Evolutionary conservation across 768 basidiomycete species (phyloP), one percentile per base, ranked within the genome.

Genomic region (Termitomyces sp.): DNA sequence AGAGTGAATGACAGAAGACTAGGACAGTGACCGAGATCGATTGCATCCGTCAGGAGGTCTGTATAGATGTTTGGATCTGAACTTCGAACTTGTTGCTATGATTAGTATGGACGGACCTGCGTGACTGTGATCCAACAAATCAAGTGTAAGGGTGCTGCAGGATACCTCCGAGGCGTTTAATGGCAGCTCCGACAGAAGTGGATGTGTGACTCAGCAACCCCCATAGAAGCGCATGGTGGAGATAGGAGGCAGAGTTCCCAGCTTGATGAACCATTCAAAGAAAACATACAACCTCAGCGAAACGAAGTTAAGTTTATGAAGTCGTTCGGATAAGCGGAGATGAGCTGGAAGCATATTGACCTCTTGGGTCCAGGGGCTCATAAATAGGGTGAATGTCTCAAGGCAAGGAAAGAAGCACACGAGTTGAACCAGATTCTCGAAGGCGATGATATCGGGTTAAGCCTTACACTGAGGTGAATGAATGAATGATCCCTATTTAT

Each of bases 1-100:
- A 61, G 60, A 15, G 60, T 58, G 28, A 61, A 58, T 3, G 60
- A 61, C n/a, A 52, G 60, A 17, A 61, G 60, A n/a, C 53, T 56
- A 30, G 51, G 30, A 32, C 44, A 55, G 12, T 58, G 45, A 22
- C 52, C 54, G 24, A 61, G 51, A 48, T 61, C 52, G 43, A 61
- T 30, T 10, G 40, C 32, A 3, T 61, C 54, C 5, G 45, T 24
- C 7, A 58, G 40, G 7, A 58, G 17, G 12, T 58, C 60, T 58
- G 35, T 2, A 32, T n/a, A 8, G 22, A 11, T 6, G 17, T 24
- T 26, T 10, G 12, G 14, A 2, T 10, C 24, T 50, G 15, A 45
- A n/a, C 24, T 21, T 10, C 15, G 14, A 28, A 5, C 15, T 21
- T 15, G 51, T 22, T 22, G 3, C n/a, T 15, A 42, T 19, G 15